Base-by-base conservation (phyloP, 192 early-diverging fungal genomes). In the Podila minutissima region DNA sequence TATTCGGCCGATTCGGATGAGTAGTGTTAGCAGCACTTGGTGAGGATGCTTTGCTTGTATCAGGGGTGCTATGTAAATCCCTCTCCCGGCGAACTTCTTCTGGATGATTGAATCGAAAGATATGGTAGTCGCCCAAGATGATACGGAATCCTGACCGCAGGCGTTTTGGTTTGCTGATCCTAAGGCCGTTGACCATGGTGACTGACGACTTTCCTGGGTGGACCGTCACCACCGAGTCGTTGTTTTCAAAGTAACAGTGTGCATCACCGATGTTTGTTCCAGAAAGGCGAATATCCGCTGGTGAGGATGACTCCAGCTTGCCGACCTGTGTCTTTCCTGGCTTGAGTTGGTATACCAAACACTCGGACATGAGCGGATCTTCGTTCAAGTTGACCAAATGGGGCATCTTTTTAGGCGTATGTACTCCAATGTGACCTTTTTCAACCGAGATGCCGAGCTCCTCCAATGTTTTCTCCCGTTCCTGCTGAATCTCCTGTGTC, bases 321-420 rank as follows among this genome's bases (percentile, higher is more conserved):
- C 93, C 96, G 4, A 95, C 95, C 4, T 82, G 73, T 2, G 94
- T 95, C 11, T 74, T 79, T 0, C 96, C 96, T 7, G 88, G 86
- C 49, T 92, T 92, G 58, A 97, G 84, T 62, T 92, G 92, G 77
- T 96, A 96, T 28, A 97, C 89, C 9, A 97, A 84, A 63, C 95
- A 96, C 72, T 97, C 95, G 20, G 93, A 93, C 92, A 94, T 93
- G n/a, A 93, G 86, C 38, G 95, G 93, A 77, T 97, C 94, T 70
- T 96, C 95, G 74, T 93, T 95, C 24, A 95, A 87, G 74, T 96
- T 97, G 58, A 97, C 89, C 58, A 97, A 82, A 83, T 97, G 95
- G 31, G 96, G 95, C 35, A 91, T 87, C 59, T 91, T 91, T 62
- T 92, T 91, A 1, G 96, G 94, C 6, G 91, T 91, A 66, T 90